Percentiles rank a stretch among this genome's conserved stretches.
Evolutionary conservation across 257 asterid species (phyloP).

Genomic region (Echium plantagineum): DNA sequence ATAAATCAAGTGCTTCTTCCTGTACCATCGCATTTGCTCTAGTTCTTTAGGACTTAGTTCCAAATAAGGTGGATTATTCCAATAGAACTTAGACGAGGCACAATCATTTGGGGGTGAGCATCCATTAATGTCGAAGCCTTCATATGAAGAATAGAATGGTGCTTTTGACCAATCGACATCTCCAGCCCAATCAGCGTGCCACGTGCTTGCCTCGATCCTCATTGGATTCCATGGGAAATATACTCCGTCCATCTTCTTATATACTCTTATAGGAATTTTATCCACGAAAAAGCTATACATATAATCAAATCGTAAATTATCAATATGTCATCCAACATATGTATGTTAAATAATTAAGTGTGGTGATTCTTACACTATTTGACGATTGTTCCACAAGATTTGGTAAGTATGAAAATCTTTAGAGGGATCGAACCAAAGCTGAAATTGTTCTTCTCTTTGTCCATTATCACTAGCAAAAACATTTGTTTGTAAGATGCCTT

Average conservation of each 20-base stretch:
- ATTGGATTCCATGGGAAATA: slow-evolving; percentile 21
- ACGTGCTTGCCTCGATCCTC: slow-evolving; percentile 45
- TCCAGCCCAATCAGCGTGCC: slow-evolving; percentile 40
- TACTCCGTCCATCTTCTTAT: slow-evolving; percentile 25
- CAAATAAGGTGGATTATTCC: slow-evolving; percentile 17
- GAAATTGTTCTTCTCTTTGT: slow-evolving; percentile 35
- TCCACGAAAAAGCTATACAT: slow-evolving; percentile 31
- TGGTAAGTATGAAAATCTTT: slow-evolving; percentile 39
- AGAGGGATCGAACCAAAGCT: slow-evolving; percentile 51
- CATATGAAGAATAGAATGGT: slow-evolving; percentile 30
- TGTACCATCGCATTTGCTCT: neutral
- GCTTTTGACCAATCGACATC: slow-evolving; percentile 31
- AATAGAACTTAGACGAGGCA: slow-evolving; percentile 4
- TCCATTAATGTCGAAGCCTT: slow-evolving; percentile 19
- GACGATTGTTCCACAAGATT: slow-evolving; percentile 42
- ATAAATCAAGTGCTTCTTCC: slow-evolving; percentile 1
- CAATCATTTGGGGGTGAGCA: slow-evolving; percentile 14
- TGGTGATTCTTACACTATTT: slow-evolving; percentile 25
- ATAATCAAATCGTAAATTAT: no score
- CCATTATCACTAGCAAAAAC: slow-evolving; percentile 32
- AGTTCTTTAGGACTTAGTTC: slow-evolving; percentile 16
- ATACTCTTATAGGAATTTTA: slow-evolving; percentile 31
- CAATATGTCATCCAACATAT: no score
- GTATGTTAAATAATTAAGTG: neutral
- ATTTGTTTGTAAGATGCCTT: slow-evolving; percentile 41